Base-by-base conservation (phyloP, 163 green algal species). In the Scenedesmus sp. region DNA sequence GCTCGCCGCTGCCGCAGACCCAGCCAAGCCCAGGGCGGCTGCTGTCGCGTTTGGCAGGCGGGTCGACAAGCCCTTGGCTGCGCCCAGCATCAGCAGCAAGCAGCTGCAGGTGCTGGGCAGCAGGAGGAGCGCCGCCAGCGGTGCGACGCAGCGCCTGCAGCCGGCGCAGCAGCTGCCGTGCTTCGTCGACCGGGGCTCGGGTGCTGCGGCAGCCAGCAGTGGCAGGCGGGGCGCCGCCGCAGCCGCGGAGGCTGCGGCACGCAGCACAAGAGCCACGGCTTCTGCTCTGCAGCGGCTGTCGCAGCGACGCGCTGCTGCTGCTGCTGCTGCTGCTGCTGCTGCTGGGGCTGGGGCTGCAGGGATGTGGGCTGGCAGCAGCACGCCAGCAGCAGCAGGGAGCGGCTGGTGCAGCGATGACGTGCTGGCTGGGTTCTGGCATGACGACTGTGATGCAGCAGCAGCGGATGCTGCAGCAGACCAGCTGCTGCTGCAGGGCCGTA, bases 11-110 rank as follows among this genome's bases (percentile, higher is more conserved):
- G 65, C 30, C 40, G 18, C 30, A 7, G 65, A 76, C 40, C 65
- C 30, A 40, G 40, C 65, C 30, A 76, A 76, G 30, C 65, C 65
- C 6, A 26, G 65, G 3, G 65, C 65, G 40, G 40, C 65, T 16
- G 40, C 81, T n/a, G 83, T 88, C 1, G 83, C 83, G 3, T 88
- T 88, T 65, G 83, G 83, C 43, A 59, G 83, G 22, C 22, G 83
- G 26, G 44, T 88, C 9, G 83, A 88, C 40, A 81, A 44, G 35
- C 72, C 72, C 72, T 81, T 76, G 40, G 30, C 65, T 76, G 65
- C 65, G 30, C 65, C 65, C 65, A 35, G 78, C 78, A 59, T 53
- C 78, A 83, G 37, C 42, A 37, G 40, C 37, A 53, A 83, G 26
- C 35, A 44, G 24, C 40, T 56, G 43, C 40, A 53, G 44, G 78